Conservation (phyloP, 805 yeast genomes). For the Candida montana region DNA sequence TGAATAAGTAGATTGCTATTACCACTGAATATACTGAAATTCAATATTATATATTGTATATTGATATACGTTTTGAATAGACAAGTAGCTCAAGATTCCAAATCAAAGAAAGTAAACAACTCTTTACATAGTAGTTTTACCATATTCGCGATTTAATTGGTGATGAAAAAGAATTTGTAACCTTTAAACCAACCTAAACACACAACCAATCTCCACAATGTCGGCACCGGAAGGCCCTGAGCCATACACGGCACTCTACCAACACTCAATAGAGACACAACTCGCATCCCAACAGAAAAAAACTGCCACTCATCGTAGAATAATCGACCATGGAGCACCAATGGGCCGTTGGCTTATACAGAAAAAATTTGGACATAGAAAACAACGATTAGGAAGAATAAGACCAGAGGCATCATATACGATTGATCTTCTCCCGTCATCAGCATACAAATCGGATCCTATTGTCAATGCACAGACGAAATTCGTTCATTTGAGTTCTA, state of each 20-base stretch:
- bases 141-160: too few relatives aligned
- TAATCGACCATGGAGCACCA: constrained; percentile 73
- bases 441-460: constrained; percentile 46
- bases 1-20: too few relatives aligned
- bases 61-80: too few relatives aligned
- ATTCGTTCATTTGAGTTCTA: constrained; percentile 85
- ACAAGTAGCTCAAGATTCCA: too few relatives aligned
- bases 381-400: constrained; percentile 42
- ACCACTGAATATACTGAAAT: too few relatives aligned
- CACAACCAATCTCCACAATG: background rate
- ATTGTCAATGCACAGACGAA: constrained; percentile 66
- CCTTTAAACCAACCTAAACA: too few relatives aligned
- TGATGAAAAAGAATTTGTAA: too few relatives aligned
- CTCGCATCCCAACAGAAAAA: constrained; percentile 41
- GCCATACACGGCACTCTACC: constrained; percentile 9
- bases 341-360: constrained; percentile 58
- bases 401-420: constrained; percentile 68
- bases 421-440: constrained; percentile 60
- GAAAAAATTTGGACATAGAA: constrained; percentile 39
- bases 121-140: too few relatives aligned
- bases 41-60: too few relatives aligned
- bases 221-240: constrained; percentile 1
- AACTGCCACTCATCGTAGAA: constrained; percentile 51
- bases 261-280: constrained; percentile 24
- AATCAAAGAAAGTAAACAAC: too few relatives aligned